These are phyloP conservation scores for Nicotiana tomentosiformis DNA, from an alignment of 257 asterid genomes.

Conservation along the genomic window DNA sequence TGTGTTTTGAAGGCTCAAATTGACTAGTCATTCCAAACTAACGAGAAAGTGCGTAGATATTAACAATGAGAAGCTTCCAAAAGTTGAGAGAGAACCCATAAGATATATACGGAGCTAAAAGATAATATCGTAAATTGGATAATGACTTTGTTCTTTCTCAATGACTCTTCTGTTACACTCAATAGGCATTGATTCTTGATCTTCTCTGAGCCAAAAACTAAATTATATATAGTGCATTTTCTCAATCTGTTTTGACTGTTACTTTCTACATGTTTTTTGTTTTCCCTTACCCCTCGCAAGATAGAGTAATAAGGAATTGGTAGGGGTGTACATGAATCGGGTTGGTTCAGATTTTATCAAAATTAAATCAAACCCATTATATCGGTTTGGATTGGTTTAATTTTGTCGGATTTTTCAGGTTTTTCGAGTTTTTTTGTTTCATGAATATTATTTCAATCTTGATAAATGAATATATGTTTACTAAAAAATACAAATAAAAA, in stretches of 20 bases:
- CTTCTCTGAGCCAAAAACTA: background rate
- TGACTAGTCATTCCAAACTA: constrained; percentile 4
- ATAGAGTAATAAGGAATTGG: background rate
- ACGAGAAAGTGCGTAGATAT: constrained; percentile 18
- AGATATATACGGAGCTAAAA: background rate
- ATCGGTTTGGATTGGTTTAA: too few relatives aligned
- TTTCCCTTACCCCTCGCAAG: background rate
- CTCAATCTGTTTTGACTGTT: background rate
- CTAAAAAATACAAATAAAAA: too few relatives aligned
- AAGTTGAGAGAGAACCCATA: background rate
- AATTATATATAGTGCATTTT: background rate
- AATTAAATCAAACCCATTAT: too few relatives aligned
- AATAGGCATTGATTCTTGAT: background rate
- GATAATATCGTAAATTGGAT: background rate
- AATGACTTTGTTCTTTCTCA: background rate
- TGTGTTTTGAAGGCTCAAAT: constrained; percentile 14
- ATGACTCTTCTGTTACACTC: background rate
- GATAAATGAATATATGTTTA: too few relatives aligned
- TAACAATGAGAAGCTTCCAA: constrained; percentile 36
- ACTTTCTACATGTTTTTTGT: too few relatives aligned
- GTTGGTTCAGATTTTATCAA: too few relatives aligned
- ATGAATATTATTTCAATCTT: too few relatives aligned
- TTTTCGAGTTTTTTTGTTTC: too few relatives aligned
- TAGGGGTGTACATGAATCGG: too few relatives aligned
- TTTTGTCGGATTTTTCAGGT: too few relatives aligned